phyloP scores from a whole-genome alignment of 2,329 filamentous ascomycete species.

The Phialocephala subalpina region DNA sequence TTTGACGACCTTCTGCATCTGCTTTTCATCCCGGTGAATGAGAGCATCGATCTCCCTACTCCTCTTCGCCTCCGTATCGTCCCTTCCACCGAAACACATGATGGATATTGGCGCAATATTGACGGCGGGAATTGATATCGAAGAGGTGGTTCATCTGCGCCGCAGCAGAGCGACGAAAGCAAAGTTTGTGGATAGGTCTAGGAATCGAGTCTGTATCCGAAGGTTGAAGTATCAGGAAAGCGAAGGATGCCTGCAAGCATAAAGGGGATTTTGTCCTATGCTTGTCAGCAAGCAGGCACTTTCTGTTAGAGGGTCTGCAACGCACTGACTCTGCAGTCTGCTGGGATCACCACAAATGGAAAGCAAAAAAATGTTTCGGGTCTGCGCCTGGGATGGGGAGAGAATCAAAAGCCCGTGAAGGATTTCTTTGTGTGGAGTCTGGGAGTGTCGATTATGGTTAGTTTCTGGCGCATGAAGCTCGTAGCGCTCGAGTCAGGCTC shows the following conservation, averaged over 20 bases:
- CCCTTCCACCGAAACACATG: constrained; percentile 71
- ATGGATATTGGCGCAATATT: constrained; percentile 39
- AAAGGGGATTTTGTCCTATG: constrained; percentile 21
- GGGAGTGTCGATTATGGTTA: neutral
- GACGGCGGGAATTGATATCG: constrained; percentile 10
- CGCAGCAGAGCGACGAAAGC: constrained; percentile 18
- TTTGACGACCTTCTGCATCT: constrained; percentile 87
- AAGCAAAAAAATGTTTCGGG: neutral
- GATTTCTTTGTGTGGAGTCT: neutral
- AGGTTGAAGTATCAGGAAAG: constrained; percentile 19
- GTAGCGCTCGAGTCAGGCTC: neutral
- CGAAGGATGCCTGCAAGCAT: constrained; percentile 26
- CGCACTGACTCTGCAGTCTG: constrained; percentile 15
- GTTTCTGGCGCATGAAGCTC: neutral
- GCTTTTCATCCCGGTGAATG: constrained; percentile 88
- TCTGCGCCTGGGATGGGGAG: neutral
- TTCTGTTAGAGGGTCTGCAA: constrained; percentile 14
- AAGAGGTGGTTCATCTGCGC: constrained; percentile 17
- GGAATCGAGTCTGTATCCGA: constrained; percentile 10
- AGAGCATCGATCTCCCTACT: constrained; percentile 85
- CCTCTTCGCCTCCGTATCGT: constrained; percentile 57
- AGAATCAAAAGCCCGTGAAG: neutral
- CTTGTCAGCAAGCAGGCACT: constrained; percentile 17
- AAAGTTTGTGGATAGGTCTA: constrained; percentile 10
- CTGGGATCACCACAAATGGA: neutral